Conservation (phyloP, 2,329 filamentous ascomycete genomes). For the Pseudocercospora fuligena region DNA sequence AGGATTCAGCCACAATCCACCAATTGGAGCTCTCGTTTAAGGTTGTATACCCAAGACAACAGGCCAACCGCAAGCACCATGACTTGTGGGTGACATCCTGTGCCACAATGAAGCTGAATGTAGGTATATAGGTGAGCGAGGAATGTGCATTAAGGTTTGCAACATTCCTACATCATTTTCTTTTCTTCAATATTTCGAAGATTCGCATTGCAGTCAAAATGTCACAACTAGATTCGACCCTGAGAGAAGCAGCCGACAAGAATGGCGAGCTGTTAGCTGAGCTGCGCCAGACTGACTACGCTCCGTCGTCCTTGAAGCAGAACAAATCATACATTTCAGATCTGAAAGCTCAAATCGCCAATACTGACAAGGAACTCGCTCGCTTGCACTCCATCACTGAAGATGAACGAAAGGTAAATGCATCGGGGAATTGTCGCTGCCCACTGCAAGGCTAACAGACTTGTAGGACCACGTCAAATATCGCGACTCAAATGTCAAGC, state of each 20-base stretch:
- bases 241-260: slow-evolving; percentile 29
- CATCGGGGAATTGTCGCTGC: neutral
- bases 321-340: slow-evolving; percentile 54
- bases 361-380: slow-evolving; percentile 46
- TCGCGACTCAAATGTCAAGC: slow-evolving; percentile 57
- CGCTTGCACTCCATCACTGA: slow-evolving; percentile 49
- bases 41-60: slow-evolving; percentile 2
- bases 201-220: slow-evolving; percentile 11
- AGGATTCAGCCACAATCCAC: slow-evolving; percentile 9
- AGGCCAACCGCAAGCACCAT: neutral
- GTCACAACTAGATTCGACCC: slow-evolving; percentile 25
- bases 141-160: neutral
- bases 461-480: slow-evolving; percentile 56
- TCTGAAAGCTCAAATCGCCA: slow-evolving; percentile 49
- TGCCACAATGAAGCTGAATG: slow-evolving; percentile 5
- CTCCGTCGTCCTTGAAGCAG: slow-evolving; percentile 51
- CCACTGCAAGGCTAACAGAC: neutral
- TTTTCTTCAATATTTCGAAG: too few relatives aligned
- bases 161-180: neutral
- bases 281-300: slow-evolving; percentile 57
- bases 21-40: neutral
- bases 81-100: neutral
- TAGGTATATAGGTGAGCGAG: slow-evolving; percentile 8
- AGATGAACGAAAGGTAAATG: slow-evolving; percentile 49
- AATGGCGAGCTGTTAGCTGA: slow-evolving; percentile 50